Conservation (phyloP, 495 filamentous ascomycete genomes). For the Trichocladium uniseriatum region DNA sequence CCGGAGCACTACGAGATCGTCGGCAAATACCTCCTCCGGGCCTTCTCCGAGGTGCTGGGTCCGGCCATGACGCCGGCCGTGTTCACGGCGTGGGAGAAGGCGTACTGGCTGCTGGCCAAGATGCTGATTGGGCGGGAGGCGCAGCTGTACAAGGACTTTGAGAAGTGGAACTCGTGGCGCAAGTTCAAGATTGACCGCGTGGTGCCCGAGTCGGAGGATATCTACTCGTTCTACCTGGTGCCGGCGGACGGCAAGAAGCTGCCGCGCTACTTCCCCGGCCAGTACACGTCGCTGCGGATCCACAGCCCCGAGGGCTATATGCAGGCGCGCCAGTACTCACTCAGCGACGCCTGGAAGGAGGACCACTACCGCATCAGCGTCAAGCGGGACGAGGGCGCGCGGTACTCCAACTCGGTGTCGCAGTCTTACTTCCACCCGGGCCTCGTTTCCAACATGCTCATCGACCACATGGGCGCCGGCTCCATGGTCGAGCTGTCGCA, state of each 20-base stretch:
- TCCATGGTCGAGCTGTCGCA: conserved; percentile 55
- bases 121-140: conserved; percentile 58
- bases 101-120: conserved; percentile 63
- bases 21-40: conserved; percentile 54
- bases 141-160: conserved; percentile 48
- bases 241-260: conserved; percentile 53
- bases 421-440: conserved; percentile 41
- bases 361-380: conserved; percentile 63
- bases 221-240: conserved; percentile 62
- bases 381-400: conserved; percentile 52
- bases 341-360: conserved; percentile 49
- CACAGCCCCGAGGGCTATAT: conserved; percentile 46
- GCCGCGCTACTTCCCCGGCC: conserved; percentile 55
- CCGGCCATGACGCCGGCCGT: conserved; percentile 56
- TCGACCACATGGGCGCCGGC: conserved; percentile 50
- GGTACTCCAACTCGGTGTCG: conserved; percentile 34
- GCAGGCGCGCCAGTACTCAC: conserved; percentile 66
- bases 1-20: conserved; percentile 64
- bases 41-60: conserved; percentile 59
- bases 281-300: conserved; percentile 57
- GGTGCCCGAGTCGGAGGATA: conserved; percentile 51
- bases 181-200: conserved; percentile 57
- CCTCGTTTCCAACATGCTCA: conserved; percentile 61
- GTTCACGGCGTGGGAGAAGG: conserved; percentile 55
- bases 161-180: conserved; percentile 55